Conservation (phyloP, 2,329 filamentous ascomycete genomes). For the Neopestalotiopsis sp. region DNA sequence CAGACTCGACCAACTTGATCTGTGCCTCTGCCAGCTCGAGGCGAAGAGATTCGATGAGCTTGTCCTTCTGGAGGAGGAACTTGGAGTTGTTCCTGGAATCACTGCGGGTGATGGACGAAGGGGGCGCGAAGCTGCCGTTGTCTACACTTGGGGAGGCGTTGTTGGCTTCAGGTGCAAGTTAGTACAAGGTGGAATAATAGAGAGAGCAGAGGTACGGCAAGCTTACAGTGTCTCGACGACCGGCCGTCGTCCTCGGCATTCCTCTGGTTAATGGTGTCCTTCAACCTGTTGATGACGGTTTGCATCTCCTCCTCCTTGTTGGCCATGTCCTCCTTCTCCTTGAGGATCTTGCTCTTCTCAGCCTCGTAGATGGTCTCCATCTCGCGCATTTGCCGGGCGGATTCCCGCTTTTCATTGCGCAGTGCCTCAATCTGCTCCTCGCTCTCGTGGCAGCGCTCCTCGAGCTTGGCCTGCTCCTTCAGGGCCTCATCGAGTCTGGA, state of each 20-base stretch:
- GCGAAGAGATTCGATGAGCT: conserved; percentile 89
- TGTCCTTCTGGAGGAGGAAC: conserved; percentile 92
- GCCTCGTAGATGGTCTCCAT: conserved; percentile 92
- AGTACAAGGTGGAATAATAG: conserved; percentile 21
- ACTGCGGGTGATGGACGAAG: conserved; percentile 82
- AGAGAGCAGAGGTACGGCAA: neutral
- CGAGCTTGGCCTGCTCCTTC: conserved; percentile 82
- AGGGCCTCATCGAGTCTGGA: conserved; percentile 84
- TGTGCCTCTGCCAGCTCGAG: conserved; percentile 94
- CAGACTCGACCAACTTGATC: conserved; percentile 92
- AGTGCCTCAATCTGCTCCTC: conserved; percentile 83
- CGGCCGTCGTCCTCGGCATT: conserved; percentile 61
- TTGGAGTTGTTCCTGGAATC: conserved; percentile 90
- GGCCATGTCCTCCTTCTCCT: conserved; percentile 88
- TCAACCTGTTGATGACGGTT: conserved; percentile 85
- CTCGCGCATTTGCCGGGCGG: conserved; percentile 83
- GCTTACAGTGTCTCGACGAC: conserved; percentile 63
- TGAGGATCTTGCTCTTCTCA: conserved; percentile 83
- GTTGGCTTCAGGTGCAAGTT: conserved; percentile 43
- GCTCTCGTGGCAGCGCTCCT: conserved; percentile 86
- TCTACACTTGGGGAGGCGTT: conserved; percentile 74
- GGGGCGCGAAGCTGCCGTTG: conserved; percentile 82
- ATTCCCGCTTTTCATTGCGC: conserved; percentile 84
- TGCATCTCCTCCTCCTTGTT: conserved; percentile 91
- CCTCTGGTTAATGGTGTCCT: conserved; percentile 84